Evolutionary conservation across 805 yeast species (phyloP), one percentile per base, ranked within the genome.

Genomic region (Wickerhamiella occidentalis): DNA sequence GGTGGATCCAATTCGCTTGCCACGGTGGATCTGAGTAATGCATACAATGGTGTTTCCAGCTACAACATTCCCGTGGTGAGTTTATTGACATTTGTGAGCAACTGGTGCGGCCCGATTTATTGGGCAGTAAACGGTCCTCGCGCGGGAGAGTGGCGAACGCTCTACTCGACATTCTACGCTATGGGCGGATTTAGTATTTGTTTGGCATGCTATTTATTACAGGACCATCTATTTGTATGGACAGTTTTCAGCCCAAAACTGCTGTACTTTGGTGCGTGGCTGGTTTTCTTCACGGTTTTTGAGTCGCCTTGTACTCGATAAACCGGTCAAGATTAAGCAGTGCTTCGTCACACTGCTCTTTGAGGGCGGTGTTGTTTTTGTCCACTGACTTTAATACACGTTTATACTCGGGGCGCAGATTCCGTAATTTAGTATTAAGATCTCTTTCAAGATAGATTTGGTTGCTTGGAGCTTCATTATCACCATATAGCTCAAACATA

Each of bases 171-270:
- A 47, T 56, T 56, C 40, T 56, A 54, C 37, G n/a, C 52, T 13
- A 33, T 45, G 6, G 53, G 54, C 1, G 40, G 52, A 5, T n/a
- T 47, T 0, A 52, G 56, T 11, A 54, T 58, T 5, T 35, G 52
- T 8, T 36, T 54, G 2, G 81, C 96, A 12, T 92, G 97, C 62
- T 72, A 74, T 46, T 69, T 75, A 18, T 71, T 88, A 56, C 72
- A 95, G 56, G 83, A 80, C 60, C 98, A 92, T 63, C 69, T 92
- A 50, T 92, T 92, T 62, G 83, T 92, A 8, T 92, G 98, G 98
- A 88, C 97, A 1, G 98, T 92, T 6, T 92, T 92, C 67, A 84
- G 95, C 47, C 98, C 98, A 1, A 90, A 88, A 59, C 63, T 92
- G 3, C 72, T 94, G 30, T 92, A 82, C 62, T 80, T 81, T 55